phyloP scores from a whole-genome alignment of 768 basidiomycete species.

The Xanthoconium purpureum region DNA sequence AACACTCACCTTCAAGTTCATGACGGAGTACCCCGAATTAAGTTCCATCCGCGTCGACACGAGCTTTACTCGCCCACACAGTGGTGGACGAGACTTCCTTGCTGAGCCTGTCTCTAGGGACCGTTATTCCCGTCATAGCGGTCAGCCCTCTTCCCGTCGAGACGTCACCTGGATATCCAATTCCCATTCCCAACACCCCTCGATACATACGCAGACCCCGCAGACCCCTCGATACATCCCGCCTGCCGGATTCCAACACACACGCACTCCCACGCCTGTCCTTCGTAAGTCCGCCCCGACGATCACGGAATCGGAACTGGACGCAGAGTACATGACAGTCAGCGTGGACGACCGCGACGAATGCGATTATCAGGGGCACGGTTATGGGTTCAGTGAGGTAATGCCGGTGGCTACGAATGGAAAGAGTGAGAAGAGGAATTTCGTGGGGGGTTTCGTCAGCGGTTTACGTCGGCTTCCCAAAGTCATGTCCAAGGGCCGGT shows the following conservation, averaged over 20 bases:
- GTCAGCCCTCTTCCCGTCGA: constrained; percentile 26
- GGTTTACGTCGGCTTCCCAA: constrained; percentile 32
- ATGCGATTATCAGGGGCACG: constrained; percentile 15
- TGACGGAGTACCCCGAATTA: constrained; percentile 27
- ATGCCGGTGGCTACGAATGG: constrained; percentile 18
- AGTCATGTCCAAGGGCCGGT: constrained; percentile 32
- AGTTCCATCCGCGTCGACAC: constrained; percentile 30
- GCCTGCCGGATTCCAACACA: constrained; percentile 17
- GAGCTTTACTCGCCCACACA: constrained; percentile 27
- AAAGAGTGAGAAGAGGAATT: constrained; percentile 32
- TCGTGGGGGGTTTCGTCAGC: constrained; percentile 31
- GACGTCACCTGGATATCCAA: constrained; percentile 34
- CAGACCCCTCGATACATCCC: constrained; percentile 26
- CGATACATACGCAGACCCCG: constrained; percentile 28
- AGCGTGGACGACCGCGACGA: constrained; percentile 25
- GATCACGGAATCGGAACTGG: constrained; percentile 31
- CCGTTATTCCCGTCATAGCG: constrained; percentile 29
- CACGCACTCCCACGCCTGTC: constrained; percentile 28
- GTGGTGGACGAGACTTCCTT: constrained; percentile 27
- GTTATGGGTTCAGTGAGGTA: constrained; percentile 25
- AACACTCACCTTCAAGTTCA: constrained; percentile 21
- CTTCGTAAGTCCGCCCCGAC: constrained; percentile 29
- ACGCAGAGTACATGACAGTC: constrained; percentile 36
- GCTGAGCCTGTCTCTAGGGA: constrained; percentile 23
- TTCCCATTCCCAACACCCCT: constrained; percentile 25